Evolutionary conservation across 805 yeast genomes (phyloP).

Genomic region (Isabelozyma pseudorhagii): DNA sequence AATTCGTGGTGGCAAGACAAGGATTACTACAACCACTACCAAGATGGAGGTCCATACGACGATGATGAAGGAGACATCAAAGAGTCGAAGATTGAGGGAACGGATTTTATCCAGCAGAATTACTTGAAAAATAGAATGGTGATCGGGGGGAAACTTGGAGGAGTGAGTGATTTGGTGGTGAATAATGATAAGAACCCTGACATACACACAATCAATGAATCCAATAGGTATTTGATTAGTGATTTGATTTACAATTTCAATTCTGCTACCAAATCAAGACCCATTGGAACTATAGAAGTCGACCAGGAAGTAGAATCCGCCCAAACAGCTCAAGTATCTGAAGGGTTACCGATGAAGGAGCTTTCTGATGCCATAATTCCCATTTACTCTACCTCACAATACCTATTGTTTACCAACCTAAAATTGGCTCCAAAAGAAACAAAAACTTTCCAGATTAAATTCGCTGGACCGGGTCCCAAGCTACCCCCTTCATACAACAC

Average conservation of each 20-base stretch:
- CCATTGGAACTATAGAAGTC: background rate
- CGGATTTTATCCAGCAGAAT: conserved; percentile 19
- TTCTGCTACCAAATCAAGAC: conserved; percentile 1
- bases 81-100: conserved; percentile 16
- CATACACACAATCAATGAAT: conserved; percentile 14
- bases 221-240: conserved; percentile 23
- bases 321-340: background rate
- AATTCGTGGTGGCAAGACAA: conserved; percentile 34
- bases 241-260: conserved; percentile 33
- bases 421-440: conserved; percentile 13
- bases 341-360: conserved; percentile 16
- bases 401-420: conserved; percentile 33
- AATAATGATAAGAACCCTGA: conserved; percentile 10
- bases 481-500: conserved; percentile 42
- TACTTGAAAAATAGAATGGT: conserved; percentile 12
- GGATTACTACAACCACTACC: conserved; percentile 29
- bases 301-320: conserved; percentile 1
- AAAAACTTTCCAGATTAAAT: conserved; percentile 17
- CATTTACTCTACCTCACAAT: conserved; percentile 38
- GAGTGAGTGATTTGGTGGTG: conserved; percentile 29
- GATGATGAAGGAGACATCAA: conserved; percentile 21
- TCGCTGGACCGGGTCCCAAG: conserved; percentile 16
- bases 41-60: conserved; percentile 9
- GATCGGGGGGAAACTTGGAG: conserved; percentile 34
- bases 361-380: conserved; percentile 33